Evolutionary conservation across 306 rosid species (phyloP), one percentile per base, ranked within the genome.

Genomic region (Phaseolus lunatus): DNA sequence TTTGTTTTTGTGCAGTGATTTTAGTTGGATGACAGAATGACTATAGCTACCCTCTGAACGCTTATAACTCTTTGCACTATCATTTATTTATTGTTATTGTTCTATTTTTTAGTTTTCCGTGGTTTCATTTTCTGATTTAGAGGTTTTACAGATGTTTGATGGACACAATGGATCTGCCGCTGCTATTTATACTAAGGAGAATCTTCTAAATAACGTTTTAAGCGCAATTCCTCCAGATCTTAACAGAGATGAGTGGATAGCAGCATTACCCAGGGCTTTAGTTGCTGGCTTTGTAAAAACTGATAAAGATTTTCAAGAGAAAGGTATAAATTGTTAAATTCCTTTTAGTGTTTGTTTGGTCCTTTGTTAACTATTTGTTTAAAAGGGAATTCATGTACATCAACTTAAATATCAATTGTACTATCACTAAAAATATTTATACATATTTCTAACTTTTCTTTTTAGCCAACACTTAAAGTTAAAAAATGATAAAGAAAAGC

Each of bases 101-200:
- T 44, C 29, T 6, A 0, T 48, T 33, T 23, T 48, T 48, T 43
- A 31, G 18, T 22, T 56, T 41, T 68, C 19, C 57, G 19, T 77
- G 37, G 75, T 73, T 75, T 24, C 70, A 61, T 72, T 79, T 82
- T 81, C 87, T 86, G 70, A 77, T 56, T 15, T 37, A 15, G 58
- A 79, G 45, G 77, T 87, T 75, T 78, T 84, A 68, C 98, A 96
- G 99, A 85, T 96, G 59, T 96, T 93, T 87, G 99, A 96, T 75
- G 99, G 99, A 81, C 99, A 96, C 86, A 96, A 96, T 64, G 99
- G 99, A 75, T 78, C 99, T 85, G 98, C 96, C 47, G 99, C 99
- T 58, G 99, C 99, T 61, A 85, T 93, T 78, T 96, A 91, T 86
- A 3, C 99, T 2, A 96, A 93, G 94, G 99, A 93, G 86, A 89